These are phyloP conservation scores for Pseudoscleropodium purum DNA, from an alignment of 225 moss, liverwort and hornwort genomes.

Conservation along the genomic window DNA sequence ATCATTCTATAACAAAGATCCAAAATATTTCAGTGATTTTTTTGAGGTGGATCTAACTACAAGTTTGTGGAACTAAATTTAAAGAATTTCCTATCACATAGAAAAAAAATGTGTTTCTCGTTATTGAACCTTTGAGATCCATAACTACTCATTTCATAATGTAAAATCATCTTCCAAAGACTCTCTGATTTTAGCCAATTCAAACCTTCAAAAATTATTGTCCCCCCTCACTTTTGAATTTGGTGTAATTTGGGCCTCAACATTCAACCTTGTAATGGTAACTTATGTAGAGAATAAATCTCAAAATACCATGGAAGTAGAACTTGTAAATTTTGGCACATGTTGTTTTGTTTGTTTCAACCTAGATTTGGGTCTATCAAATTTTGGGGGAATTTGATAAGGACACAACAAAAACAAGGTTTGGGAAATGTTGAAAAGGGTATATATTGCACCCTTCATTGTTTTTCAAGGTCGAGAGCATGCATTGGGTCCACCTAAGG, in stretches of 20 bases:
- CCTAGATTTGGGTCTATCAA: neutral
- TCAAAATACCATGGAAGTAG: neutral
- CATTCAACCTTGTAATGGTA: neutral
- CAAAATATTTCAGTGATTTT: neutral
- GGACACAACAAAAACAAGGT: neutral
- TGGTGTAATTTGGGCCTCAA: accelerated
- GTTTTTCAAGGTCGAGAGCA: accelerated
- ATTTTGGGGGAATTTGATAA: accelerated
- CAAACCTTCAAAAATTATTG: neutral
- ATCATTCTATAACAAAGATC: accelerated
- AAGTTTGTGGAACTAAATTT: accelerated
- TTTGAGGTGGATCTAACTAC: neutral
- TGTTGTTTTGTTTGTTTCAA: neutral
- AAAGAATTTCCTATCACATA: neutral
- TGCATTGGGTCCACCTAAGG: accelerated
- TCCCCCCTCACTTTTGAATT: accelerated
- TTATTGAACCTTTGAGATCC: neutral
- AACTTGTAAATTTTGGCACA: neutral
- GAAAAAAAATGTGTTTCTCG: accelerated
- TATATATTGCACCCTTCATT: accelerated
- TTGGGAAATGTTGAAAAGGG: neutral
- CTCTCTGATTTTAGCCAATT: neutral
- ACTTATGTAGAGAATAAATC: neutral
- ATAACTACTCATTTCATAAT: neutral
- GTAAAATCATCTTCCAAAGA: neutral